Evolutionary conservation across 208 protist species (phyloP), one percentile per base, ranked within the genome.

Genomic region (Leishmania lainsoni): DNA sequence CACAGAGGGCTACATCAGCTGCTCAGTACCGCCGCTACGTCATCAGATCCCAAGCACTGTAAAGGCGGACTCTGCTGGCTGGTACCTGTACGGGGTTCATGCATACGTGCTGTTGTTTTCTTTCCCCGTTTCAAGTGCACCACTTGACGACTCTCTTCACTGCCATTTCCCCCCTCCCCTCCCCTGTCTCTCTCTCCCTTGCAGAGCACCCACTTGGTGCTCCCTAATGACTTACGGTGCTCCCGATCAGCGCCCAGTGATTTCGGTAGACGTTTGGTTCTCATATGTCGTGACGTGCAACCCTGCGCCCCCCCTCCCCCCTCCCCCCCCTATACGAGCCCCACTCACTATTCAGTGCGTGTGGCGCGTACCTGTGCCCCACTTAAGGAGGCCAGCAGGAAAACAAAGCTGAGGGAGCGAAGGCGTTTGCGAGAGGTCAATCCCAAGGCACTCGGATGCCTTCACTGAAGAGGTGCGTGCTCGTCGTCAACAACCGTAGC

Each of bases 401-500:
- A 51, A 35, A 26, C 32, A 2, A 52, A 52, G 9, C 10, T 12
- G 69, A 73, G 45, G 9, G 9, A 35, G 61, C 29, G 26, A 32
- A 3, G 29, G 69, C 26, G 45, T 16, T 51, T 12, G 69, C 1
- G 22, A 17, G 66, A 49, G 39, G n/a, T 14, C 16, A 12, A 29
- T 45, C n/a, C 32, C n/a, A 32, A 4, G 8, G 20, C 22, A 54
- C 9, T 54, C 45, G 42, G 8, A 89, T 89, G 86, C 59, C 82
- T 10, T 39, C 61, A 42, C 56, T 92, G 61, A 90, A 87, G 79
- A 75, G 76, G 26, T 96, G 93, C 74, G 74, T 91, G 16, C 70
- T 87, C 17, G 73, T 96, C 66, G 89, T 94, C 51, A 96, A 96
- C 86, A 92, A 89, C 63, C 91, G 89, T 48, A 96, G 93, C 68